Evolutionary conservation across 495 filamentous ascomycete species (phyloP), one percentile per base, ranked within the genome.

Genomic region (Aspergillus incahuasiensis): DNA sequence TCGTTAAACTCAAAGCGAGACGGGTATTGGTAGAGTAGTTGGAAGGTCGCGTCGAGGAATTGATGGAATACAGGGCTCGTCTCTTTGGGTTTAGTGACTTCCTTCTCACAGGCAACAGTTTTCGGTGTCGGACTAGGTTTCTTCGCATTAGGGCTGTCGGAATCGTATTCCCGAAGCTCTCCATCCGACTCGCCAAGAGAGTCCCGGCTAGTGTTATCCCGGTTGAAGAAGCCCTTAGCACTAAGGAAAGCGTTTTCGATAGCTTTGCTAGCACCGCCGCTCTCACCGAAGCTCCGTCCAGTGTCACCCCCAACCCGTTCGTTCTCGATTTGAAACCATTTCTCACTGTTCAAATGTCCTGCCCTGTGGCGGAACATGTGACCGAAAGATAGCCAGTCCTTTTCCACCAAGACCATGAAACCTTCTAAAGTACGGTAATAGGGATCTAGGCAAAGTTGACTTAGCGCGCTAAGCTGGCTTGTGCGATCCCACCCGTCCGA

Each of bases 401-500:
- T 99, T 67, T 97, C 95, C 1, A 99, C 83, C 21, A 99, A 72
- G 3, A 95, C 85, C 61, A 97, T 92, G 68, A 97, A 99, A 21
- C 94, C 94, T 56, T 97, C 91, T 47, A 99, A 73, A 6, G 95
- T 99, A 22, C 94, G 83, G 66, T 92, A 97, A 67, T 96, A 97
- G 0, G 94, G 94, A 65, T 99, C 94, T 5, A 99, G 80, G 68
- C 94, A 92, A 39, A 99, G 76, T 69, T 99, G 91, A 57, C 90
- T 86, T 42, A 99, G 71, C n/a, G 92, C 90, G 66, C 92, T 92
- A 22, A 99, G 80, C 71, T 99, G 94, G 63, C 90, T 90, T 11
- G 94, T 99, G 25, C 94, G 86, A 67, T 99, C 94, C 94, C 94
- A 99, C 18, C 94, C 94, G 71, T 99, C 94, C 2, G 94, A 97